Evolutionary conservation across 2,329 filamentous ascomycete species (phyloP).

Genomic region (Cladosporium colombiae): DNA sequence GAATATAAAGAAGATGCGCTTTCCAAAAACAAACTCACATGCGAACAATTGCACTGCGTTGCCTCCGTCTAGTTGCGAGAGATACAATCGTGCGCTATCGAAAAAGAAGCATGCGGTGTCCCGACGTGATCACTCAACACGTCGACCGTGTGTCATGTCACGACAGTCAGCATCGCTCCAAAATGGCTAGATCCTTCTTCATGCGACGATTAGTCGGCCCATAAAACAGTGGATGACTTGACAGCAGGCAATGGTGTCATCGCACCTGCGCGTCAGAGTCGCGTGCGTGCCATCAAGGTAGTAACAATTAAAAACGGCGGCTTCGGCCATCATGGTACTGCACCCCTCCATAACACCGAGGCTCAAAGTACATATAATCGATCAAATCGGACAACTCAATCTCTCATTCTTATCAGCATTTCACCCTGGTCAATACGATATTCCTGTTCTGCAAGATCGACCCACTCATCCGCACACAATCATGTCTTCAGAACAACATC

Average conservation of each 20-base stretch:
- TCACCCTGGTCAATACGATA: not conserved
- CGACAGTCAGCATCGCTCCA: not conserved
- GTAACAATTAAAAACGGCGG: not conserved
- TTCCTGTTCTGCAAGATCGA: not conserved
- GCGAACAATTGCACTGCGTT: no score
- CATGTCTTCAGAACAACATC: slow-evolving; percentile 1
- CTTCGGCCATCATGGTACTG: slow-evolving; percentile 15
- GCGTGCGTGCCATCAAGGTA: slow-evolving; percentile 19
- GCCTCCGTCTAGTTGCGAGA: no score
- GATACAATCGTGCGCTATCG: not conserved
- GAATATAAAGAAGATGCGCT: not conserved
- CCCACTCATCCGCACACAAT: not conserved
- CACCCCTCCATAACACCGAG: slow-evolving; percentile 17
- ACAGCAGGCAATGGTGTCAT: not conserved
- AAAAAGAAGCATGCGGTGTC: not conserved
- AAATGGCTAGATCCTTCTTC: not conserved
- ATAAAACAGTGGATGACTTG: not conserved
- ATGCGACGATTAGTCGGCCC: not conserved
- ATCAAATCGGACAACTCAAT: not conserved
- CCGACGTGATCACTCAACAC: not conserved
- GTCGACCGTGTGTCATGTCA: not conserved
- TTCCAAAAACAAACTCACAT: not conserved
- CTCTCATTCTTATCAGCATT: not conserved
- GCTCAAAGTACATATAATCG: slow-evolving; percentile 10
- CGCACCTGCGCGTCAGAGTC: slow-evolving; percentile 6